phyloP scores from a whole-genome alignment of 1,284 basidiomycete genomes.

The Macrocystidia cucumis region DNA sequence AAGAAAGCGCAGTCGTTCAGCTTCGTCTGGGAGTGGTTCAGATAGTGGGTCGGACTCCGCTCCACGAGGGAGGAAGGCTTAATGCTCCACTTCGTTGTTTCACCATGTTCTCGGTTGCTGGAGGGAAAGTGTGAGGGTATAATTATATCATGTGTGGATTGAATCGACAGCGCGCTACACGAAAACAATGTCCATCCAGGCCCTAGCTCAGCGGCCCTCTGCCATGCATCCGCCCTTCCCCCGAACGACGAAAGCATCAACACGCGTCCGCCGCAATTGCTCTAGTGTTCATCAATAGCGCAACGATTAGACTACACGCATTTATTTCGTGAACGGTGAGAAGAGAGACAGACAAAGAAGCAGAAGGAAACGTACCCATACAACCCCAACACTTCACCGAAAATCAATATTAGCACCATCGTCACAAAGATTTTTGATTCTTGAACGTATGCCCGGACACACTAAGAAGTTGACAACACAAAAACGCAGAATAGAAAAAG shows the following conservation, averaged over 20 bases:
- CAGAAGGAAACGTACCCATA: conserved; percentile 42
- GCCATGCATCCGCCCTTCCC: too few species aligned
- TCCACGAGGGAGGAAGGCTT: too few species aligned
- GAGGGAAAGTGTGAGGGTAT: too few species aligned
- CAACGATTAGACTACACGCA: conserved; percentile 69
- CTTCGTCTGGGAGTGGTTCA: conserved; percentile 9
- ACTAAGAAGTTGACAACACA: conserved; percentile 35
- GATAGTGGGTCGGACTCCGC: too few species aligned
- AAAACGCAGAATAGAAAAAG: conserved; percentile 6
- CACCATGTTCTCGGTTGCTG: too few species aligned
- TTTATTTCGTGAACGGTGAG: neutral
- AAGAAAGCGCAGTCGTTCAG: conserved; percentile 12
- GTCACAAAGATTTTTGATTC: conserved; percentile 89
- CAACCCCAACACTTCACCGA: conserved; percentile 88
- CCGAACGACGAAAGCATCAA: too few species aligned
- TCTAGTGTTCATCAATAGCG: conserved; percentile 80
- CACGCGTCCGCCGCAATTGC: conserved; percentile 25
- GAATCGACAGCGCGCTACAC: too few species aligned
- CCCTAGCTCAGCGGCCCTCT: too few species aligned
- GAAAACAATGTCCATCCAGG: too few species aligned
- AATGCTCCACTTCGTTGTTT: too few species aligned
- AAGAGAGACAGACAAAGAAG: neutral
- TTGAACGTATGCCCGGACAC: conserved; percentile 69
- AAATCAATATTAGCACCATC: conserved; percentile 89
- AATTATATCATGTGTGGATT: too few species aligned